Evolutionary conservation across 768 basidiomycete species (phyloP), one percentile per base, ranked within the genome.

Genomic region (Mycena galericulata): DNA sequence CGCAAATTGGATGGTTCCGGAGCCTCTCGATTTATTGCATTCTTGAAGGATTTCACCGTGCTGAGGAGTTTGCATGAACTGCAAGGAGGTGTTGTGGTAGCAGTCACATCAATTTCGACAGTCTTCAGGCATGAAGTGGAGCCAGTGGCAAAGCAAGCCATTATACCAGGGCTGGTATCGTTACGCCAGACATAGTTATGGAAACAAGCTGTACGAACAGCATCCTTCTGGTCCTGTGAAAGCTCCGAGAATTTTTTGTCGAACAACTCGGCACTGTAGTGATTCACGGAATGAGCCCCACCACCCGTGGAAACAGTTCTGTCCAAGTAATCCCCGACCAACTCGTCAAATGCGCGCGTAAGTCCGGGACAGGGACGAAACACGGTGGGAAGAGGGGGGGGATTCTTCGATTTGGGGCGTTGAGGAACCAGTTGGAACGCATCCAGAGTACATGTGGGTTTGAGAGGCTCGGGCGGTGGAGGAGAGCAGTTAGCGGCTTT

Each of bases 61-160:
- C 36, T 50, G 6, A 65, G 17, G 11, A 58, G 41, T 20, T 7
- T 11, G n/a, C 63, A 65, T 8, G 32, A 36, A 11, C 20, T 3
- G 38, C 63, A 65, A 6, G 55, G 63, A 4, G 30, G 27, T 0
- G 30, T 30, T 2, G 41, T 17, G 1, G n/a, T 4, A 7, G 2
- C 10, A 2, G 26, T 10, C 4, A 27, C 2, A 34, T n/a, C 36
- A 8, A 49, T 11, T 18, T 65, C 17, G 2, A 65, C 17, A 18
- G 34, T 26, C n/a, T 49, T 57, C 20, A 57, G 29, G 26, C 62
- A 63, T 18, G 29, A 5, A 36, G 12, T 60, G n/a, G 45, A 17
- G 15, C 32, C 26, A 7, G 27, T 46, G n/a, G 62, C 29, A 57
- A 65, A 65, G 10, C 54, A 26, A 10, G 63, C 63, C 34, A 65